These are phyloP conservation scores for Prillingera fragicola DNA, from an alignment of 1,284 basidiomycete genomes.

Conservation along the genomic window DNA sequence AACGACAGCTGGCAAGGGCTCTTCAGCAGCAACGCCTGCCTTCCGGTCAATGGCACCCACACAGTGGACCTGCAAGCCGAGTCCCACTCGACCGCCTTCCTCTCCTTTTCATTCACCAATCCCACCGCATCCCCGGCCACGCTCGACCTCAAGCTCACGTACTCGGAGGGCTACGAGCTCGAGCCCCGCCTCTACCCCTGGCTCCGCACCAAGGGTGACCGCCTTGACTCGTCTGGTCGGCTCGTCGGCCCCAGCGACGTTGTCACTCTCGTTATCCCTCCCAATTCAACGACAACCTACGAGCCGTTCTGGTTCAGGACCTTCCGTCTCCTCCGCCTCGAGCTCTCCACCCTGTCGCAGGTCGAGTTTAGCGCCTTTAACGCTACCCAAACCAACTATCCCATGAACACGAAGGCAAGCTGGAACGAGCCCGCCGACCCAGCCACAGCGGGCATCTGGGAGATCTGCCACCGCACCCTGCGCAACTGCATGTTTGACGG, in stretches of 20 bases:
- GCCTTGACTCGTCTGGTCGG: slow-evolving; percentile 17
- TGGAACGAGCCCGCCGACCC: slow-evolving; percentile 21
- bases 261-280: slow-evolving; percentile 15
- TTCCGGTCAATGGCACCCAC: slow-evolving; percentile 5
- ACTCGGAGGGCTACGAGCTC: slow-evolving; percentile 31
- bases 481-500: slow-evolving; percentile 35
- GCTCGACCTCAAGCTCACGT: slow-evolving; percentile 21
- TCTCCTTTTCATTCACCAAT: slow-evolving; percentile 13
- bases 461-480: slow-evolving; percentile 26
- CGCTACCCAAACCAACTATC: slow-evolving; percentile 28
- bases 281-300: slow-evolving; percentile 8
- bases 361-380: slow-evolving; percentile 15
- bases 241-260: slow-evolving; percentile 26
- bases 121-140: neutral
- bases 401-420: slow-evolving; percentile 19
- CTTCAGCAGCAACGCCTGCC: neutral
- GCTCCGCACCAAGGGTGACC: slow-evolving; percentile 27
- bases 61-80: slow-evolving; percentile 20
- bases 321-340: slow-evolving; percentile 20
- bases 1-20: slow-evolving; percentile 12
- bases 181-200: slow-evolving; percentile 22
- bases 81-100: slow-evolving; percentile 29
- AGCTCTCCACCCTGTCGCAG: slow-evolving; percentile 3
- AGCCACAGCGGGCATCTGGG: slow-evolving; percentile 22
- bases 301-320: slow-evolving; percentile 37